Percentiles rank a stretch among this genome's conserved stretches.
Evolutionary conservation across 176 grass and related monocot genomes (phyloP).

Genomic region (Poa pratensis): DNA sequence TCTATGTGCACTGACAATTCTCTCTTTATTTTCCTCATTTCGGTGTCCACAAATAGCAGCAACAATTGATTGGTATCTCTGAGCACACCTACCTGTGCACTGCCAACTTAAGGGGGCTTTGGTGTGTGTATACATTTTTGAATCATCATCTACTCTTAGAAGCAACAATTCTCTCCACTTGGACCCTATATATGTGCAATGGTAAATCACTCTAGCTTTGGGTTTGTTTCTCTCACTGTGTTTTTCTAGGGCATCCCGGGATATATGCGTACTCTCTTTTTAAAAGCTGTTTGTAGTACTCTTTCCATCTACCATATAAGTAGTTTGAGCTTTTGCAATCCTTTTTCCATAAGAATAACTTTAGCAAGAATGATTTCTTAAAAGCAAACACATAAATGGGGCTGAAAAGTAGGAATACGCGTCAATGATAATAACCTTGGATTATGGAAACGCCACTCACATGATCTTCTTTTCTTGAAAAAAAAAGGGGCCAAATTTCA

Average conservation of each 20-base stretch:
- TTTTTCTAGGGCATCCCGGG: neutral
- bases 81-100: conserved; percentile 44
- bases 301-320: neutral
- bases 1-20: conserved; percentile 6
- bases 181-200: conserved; percentile 9
- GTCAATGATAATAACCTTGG: conserved; percentile 16
- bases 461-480: conserved; percentile 24
- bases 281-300: neutral
- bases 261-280: neutral
- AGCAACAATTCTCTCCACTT: conserved; percentile 30
- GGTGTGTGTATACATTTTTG: conserved; percentile 23
- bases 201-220: conserved; percentile 14
- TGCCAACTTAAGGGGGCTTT: conserved; percentile 22
- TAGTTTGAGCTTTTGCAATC: neutral
- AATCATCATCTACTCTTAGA: conserved; percentile 21
- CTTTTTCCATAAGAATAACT: neutral
- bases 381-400: conserved; percentile 16
- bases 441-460: conserved; percentile 14
- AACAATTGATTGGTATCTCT: conserved; percentile 19
- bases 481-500: conserved; percentile 24
- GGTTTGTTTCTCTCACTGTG: neutral
- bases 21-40: neutral
- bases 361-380: neutral
- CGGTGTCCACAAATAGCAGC: conserved; percentile 28
- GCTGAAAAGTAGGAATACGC: conserved; percentile 31